Conservation (phyloP, 2,329 filamentous ascomycete genomes). For the Trichoderma endophyticum region DNA sequence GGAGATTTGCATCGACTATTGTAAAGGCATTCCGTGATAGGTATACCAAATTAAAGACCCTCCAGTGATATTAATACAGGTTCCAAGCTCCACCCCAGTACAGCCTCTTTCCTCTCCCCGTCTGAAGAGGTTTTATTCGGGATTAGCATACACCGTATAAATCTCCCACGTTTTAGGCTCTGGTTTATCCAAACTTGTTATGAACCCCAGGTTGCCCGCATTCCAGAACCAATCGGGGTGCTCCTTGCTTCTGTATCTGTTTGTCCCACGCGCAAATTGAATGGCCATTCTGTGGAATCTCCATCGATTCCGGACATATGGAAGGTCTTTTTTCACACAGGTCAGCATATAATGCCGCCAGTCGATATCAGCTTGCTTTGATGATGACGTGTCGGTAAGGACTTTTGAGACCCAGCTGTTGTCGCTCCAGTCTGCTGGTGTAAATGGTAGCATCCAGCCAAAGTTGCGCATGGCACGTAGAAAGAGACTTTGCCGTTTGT, state of each 20-base stretch:
- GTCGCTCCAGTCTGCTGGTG: slow-evolving; percentile 2
- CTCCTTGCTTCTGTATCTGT: not conserved
- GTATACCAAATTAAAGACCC: not conserved
- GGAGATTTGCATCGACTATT: not conserved
- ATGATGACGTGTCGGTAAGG: not conserved
- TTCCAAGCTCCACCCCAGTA: not conserved
- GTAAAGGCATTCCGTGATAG: not conserved
- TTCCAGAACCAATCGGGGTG: slow-evolving; percentile 1
- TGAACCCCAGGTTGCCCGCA: not conserved
- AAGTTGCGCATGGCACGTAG: slow-evolving; percentile 1
- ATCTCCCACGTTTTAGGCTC: not conserved
- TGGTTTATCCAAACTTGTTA: not conserved
- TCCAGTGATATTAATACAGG: not conserved
- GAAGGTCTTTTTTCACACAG: not conserved
- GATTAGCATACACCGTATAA: not conserved
- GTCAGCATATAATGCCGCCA: slow-evolving; percentile 4
- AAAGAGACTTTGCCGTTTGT: not conserved
- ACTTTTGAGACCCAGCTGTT: not conserved
- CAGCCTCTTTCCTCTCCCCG: not conserved
- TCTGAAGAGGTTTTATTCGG: not conserved
- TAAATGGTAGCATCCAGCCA: slow-evolving; percentile 10
- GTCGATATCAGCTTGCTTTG: not conserved
- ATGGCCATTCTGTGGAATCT: not conserved
- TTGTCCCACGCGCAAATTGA: not conserved
- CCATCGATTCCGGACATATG: not conserved